Evolutionary conservation across 768 basidiomycete species (phyloP), one percentile per base, ranked within the genome.

Genomic region (Wakefieldia striispora): DNA sequence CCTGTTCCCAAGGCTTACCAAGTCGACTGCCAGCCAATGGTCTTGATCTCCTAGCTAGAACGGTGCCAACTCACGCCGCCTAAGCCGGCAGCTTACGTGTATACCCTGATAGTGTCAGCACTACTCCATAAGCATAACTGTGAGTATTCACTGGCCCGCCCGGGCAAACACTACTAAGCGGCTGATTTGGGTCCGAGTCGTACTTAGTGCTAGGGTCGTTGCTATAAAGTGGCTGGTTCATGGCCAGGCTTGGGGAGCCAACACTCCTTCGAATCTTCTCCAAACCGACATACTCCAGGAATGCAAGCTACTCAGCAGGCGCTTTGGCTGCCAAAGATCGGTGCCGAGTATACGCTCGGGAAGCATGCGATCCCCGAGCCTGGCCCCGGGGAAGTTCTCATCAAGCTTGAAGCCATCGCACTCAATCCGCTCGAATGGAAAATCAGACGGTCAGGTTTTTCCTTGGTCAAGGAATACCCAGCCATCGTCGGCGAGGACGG

Each of bases 351-450:
- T 16, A 21, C 13, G 9, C 34, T 60, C 2, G 50, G 47, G 21
- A 17, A 24, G n/a, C 26, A 39, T 29, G 51, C 52, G 0, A 63
- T 75, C 1, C 70, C 67, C 0, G 58, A 57, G 17, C 77, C 77
- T 3, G 71, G 72, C 0, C 64, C 69, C 0, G 71, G 70, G 14
- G 72, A 78, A 42, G 47, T 79, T 34, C 68, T 79, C 34, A 60
- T 78, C 56, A 72, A 71, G 49, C 51, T 75, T 23, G 49, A 68
- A 33, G 66, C 78, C 0, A 65, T 69, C 0, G 68, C 70, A 1
- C 57, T 80, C 37, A 77, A 79, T 51, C 77, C 79, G 4, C 64
- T 72, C 1, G 77, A 80, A 39, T 62, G 58, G 61, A 62, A 54
- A 20, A 31, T 41, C 14, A 52, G 46, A 24, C 40, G 31, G 31